Base-by-base conservation (phyloP, 1,284 basidiomycete species). In the Puccinia horiana region DNA sequence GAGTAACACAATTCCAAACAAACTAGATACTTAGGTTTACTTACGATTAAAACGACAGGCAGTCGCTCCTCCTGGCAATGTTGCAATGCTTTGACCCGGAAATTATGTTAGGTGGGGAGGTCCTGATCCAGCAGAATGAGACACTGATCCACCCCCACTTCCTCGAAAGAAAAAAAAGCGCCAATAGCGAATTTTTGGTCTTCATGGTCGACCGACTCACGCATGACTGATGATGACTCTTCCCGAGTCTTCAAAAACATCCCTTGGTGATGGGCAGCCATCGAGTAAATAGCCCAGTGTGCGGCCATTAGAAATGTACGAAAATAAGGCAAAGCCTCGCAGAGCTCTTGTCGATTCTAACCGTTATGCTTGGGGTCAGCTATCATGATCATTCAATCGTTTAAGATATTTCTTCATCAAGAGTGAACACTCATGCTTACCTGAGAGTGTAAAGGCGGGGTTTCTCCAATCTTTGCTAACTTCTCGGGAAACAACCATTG, bases 111-210 rank as follows among this genome's bases (percentile, higher is more conserved):
- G 37, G 40, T 42, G n/a, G 49, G 49, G 70, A 47, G 37, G 29
- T 72, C 54, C 37, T 14, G 42, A 61, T 74, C 52, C 69, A 12
- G 16, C n/a, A 29, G 32, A 32, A 23, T 14, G 63, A 11, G 23
- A 74, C 9, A n/a, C n/a, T n/a, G 78, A 81, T 49, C 78, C 78
- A 37, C 78, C 78, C 23, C 78, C 78, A 74, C 78, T 81, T n/a
- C 0, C n/a, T n/a, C n/a, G n/a, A n/a, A n/a, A n/a, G n/a, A n/a
- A n/a, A n/a, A n/a, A n/a, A n/a, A n/a, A n/a, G n/a, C n/a, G n/a
- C n/a, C n/a, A n/a, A 47, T 47, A 47, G 16, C 16, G 44, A 16
- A 47, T 47, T 37, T n/a, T n/a, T 3, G 49, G 47, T 56, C 8
- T 42, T 42, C 18, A 44, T 2, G 14, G 40, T 37, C 20, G 12